These are phyloP conservation scores for Rhodamnia argentea DNA, from an alignment of 345 rosid species.

Conservation along the genomic window DNA sequence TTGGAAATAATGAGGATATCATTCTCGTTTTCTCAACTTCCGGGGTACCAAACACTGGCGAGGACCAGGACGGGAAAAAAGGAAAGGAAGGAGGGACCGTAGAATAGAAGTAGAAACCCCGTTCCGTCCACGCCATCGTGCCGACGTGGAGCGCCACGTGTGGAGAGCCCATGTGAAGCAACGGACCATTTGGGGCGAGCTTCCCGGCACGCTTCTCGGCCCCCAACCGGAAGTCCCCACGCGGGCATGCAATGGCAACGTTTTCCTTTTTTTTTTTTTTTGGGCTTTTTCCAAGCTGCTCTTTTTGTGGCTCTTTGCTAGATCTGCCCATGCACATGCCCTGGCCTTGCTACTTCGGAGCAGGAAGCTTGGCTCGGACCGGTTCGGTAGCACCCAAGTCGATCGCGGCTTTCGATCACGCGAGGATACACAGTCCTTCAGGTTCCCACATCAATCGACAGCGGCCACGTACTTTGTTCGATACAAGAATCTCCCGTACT, in stretches of 20 bases:
- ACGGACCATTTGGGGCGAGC: not conserved
- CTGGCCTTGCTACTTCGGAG: not conserved
- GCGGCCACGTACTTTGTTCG: not conserved
- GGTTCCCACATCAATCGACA: not conserved
- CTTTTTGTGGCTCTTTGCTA: not conserved
- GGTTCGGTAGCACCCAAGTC: not conserved
- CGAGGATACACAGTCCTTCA: no score
- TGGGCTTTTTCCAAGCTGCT: not conserved
- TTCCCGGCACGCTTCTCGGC: conserved; percentile 24
- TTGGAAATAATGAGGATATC: not conserved
- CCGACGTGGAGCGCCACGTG: conserved; percentile 19
- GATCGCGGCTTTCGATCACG: not conserved
- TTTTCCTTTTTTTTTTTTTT: not conserved
- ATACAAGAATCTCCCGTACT: not conserved
- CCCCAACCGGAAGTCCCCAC: not conserved
- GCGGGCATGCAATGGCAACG: not conserved
- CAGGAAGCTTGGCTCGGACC: not conserved
- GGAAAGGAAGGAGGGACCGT: not conserved
- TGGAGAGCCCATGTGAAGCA: conserved; percentile 9
- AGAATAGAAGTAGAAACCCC: not conserved
- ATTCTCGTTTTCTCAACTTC: not conserved
- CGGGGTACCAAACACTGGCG: not conserved
- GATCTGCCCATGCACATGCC: not conserved
- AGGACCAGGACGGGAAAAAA: not conserved
- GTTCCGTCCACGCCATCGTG: not conserved